These are phyloP conservation scores for Suaeda aralocaspica DNA, from an alignment of 148 eudicot species.

Conservation along the genomic window DNA sequence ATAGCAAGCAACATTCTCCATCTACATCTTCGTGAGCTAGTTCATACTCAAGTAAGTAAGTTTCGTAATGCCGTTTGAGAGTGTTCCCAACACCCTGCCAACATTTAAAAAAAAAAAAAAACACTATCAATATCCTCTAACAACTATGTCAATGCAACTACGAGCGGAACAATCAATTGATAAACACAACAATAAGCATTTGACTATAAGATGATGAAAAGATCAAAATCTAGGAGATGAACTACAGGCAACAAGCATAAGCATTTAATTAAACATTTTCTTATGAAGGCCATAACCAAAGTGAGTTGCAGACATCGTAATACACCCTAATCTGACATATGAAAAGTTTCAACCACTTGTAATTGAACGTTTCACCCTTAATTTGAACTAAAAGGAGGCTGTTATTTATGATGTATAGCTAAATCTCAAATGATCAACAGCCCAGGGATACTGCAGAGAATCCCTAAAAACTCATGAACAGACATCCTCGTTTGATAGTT, in stretches of 20 bases:
- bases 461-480: neutral
- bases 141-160: neutral
- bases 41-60: constrained; percentile 86
- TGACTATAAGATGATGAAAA: no score
- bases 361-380: neutral
- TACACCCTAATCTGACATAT: neutral
- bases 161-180: no score
- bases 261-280: neutral
- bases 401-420: neutral
- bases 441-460: neutral
- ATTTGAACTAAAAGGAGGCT: neutral
- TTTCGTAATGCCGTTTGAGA: constrained; percentile 90
- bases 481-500: no score
- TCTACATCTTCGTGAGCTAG: constrained; percentile 97
- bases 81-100: constrained; percentile 96
- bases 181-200: no score
- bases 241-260: no score
- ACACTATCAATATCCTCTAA: constrained; percentile 4
- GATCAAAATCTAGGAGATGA: no score
- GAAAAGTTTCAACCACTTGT: no score
- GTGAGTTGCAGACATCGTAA: neutral
- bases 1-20: constrained; percentile 95
- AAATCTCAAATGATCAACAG: neutral
- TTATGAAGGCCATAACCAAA: neutral
- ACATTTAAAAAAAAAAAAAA: constrained; percentile 15